Evolutionary conservation across 352 stramenopile species (phyloP).

Genomic region (Phytophthora pisi): DNA sequence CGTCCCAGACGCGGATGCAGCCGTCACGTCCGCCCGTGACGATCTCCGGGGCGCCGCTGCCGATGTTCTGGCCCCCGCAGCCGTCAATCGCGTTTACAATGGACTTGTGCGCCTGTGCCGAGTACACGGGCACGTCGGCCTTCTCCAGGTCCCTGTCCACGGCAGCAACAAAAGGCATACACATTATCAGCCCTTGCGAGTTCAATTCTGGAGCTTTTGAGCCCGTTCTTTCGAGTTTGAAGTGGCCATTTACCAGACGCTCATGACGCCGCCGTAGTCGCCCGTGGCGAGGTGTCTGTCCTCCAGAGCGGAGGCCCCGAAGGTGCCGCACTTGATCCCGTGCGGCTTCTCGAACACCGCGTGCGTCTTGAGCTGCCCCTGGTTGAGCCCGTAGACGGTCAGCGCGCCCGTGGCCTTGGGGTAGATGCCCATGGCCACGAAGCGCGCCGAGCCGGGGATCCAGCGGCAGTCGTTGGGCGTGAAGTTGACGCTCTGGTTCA

Average conservation of each 20-base stretch:
- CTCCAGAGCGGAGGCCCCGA: constrained; percentile 92
- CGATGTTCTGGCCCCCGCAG: constrained; percentile 90
- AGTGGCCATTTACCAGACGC: constrained; percentile 51
- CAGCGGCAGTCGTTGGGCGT: constrained; percentile 96
- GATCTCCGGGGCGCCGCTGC: constrained; percentile 93
- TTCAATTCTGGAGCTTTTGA: constrained; percentile 12
- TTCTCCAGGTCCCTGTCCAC: constrained; percentile 84
- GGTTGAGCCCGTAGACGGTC: constrained; percentile 91
- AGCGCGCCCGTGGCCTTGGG: constrained; percentile 93
- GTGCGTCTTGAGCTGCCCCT: constrained; percentile 82
- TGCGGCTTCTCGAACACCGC: constrained; percentile 81
- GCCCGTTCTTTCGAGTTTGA: constrained; percentile 5
- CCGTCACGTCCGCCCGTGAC: constrained; percentile 94
- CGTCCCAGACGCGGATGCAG: constrained; percentile 96
- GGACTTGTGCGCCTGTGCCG: constrained; percentile 89
- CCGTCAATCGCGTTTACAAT: constrained; percentile 97
- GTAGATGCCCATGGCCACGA: constrained; percentile 94
- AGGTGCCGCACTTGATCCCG: constrained; percentile 96
- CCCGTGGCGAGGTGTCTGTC: constrained; percentile 88
- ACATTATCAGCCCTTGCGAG: constrained; percentile 7
- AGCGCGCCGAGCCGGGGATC: constrained; percentile 94
- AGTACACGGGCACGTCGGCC: constrained; percentile 81
- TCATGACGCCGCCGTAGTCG: constrained; percentile 81
- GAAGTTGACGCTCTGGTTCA: constrained; percentile 91
- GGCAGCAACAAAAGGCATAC: not conserved